Evolutionary conservation across 2,329 filamentous ascomycete species (phyloP).

Genomic region (Cladorrhinum sp.): DNA sequence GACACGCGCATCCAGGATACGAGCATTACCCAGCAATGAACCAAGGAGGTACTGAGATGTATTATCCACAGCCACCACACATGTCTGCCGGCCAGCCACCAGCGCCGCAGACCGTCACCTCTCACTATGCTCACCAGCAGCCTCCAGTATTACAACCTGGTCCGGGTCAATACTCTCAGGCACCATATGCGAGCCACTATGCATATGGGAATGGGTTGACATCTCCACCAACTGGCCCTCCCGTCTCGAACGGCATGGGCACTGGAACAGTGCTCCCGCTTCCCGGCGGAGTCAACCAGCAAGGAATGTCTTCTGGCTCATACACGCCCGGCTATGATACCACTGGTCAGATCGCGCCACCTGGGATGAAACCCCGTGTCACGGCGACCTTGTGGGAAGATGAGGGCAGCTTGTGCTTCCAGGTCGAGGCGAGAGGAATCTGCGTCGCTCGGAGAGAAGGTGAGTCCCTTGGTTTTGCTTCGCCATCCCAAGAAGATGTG

Average conservation of each 20-base stretch:
- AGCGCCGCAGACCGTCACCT: slow-evolving; percentile 72
- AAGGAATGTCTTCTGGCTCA: slow-evolving; percentile 48
- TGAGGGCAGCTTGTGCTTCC: slow-evolving; percentile 94
- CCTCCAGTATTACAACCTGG: slow-evolving; percentile 72
- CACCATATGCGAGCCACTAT: slow-evolving; percentile 66
- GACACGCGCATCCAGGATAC: slow-evolving; percentile 40
- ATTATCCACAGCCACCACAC: slow-evolving; percentile 69
- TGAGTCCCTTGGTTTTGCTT: slow-evolving; percentile 38
- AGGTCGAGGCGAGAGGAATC: slow-evolving; percentile 93
- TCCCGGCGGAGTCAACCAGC: slow-evolving; percentile 53
- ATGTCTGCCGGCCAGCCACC: slow-evolving; percentile 75
- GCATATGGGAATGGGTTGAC: slow-evolving; percentile 73
- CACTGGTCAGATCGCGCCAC: slow-evolving; percentile 88
- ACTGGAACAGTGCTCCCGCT: slow-evolving; percentile 61
- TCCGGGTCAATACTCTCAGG: slow-evolving; percentile 63
- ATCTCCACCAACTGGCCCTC: slow-evolving; percentile 69
- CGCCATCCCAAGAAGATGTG: background rate
- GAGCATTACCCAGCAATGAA: slow-evolving; percentile 67
- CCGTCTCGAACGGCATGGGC: slow-evolving; percentile 68
- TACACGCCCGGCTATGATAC: slow-evolving; percentile 66
- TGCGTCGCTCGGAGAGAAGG: slow-evolving; percentile 93
- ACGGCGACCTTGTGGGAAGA: slow-evolving; percentile 98
- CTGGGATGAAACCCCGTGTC: slow-evolving; percentile 92
- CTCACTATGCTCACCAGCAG: slow-evolving; percentile 72
- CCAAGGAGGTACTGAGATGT: slow-evolving; percentile 76